Conservation (phyloP, 306 rosid species). For the Cucumis cinereus region DNA sequence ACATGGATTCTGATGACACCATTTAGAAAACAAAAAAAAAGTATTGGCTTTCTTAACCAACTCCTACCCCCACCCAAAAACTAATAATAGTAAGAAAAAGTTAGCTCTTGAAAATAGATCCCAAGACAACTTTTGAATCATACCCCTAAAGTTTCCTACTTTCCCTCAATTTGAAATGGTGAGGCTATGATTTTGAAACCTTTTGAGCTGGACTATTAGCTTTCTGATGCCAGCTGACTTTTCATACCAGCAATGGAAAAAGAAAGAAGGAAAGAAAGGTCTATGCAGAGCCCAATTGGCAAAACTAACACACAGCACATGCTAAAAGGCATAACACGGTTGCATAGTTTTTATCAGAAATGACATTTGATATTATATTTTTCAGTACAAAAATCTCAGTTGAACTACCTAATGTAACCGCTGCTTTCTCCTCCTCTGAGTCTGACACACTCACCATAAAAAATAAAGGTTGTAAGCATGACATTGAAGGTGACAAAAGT, state of each 20-base stretch:
- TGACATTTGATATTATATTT: neutral
- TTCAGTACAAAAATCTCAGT: conserved; percentile 5
- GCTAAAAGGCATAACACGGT: conserved; percentile 5
- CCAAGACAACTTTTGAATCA: conserved; percentile 10
- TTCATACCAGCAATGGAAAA: neutral
- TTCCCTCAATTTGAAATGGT: conserved; percentile 10
- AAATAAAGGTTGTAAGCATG: neutral
- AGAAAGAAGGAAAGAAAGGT: neutral
- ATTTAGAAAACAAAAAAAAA: neutral
- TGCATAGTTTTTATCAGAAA: conserved; percentile 6
- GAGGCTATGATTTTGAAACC: conserved; percentile 24
- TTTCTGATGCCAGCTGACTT: conserved; percentile 26
- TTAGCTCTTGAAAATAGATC: conserved; percentile 1
- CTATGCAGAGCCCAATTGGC: neutral
- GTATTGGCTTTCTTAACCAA: neutral
- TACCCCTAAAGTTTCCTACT: neutral
- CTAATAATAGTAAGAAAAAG: neutral
- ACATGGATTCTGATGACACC: neutral
- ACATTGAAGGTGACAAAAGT: neutral
- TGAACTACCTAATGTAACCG: neutral
- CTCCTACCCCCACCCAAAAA: neutral
- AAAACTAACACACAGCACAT: conserved; percentile 2
- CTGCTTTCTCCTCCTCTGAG: neutral
- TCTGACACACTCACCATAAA: neutral
- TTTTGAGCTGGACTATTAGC: conserved; percentile 33